These are phyloP conservation scores for Psilocybe subaeruginosa DNA, from an alignment of 768 basidiomycete species.

Conservation along the genomic window DNA sequence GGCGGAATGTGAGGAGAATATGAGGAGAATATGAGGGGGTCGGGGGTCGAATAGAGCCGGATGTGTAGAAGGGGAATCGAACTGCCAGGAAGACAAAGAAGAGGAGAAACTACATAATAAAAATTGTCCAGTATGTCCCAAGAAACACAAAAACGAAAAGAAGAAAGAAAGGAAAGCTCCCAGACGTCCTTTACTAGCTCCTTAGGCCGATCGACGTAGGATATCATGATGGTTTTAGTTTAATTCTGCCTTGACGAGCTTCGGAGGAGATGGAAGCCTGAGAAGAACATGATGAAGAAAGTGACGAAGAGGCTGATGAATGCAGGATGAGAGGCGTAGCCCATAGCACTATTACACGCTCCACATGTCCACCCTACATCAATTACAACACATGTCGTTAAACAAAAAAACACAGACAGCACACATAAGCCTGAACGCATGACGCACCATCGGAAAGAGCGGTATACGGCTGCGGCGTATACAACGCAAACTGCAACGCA, in stretches of 20 bases:
- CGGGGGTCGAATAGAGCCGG: background rate
- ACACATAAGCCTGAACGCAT: background rate
- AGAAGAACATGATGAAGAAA: slow-evolving; percentile 64
- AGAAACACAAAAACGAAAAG: background rate
- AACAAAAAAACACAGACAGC: background rate
- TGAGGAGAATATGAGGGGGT: no score
- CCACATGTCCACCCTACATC: slow-evolving; percentile 58
- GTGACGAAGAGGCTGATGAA: slow-evolving; percentile 57
- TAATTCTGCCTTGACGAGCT: slow-evolving; percentile 14
- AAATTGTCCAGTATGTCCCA: slow-evolving; percentile 13
- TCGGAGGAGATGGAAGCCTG: slow-evolving; percentile 63
- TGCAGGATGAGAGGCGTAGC: slow-evolving; percentile 51
- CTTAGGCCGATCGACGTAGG: background rate
- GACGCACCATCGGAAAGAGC: slow-evolving; percentile 45
- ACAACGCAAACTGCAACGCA: slow-evolving; percentile 80
- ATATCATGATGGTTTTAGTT: background rate
- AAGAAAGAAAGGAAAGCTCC: background rate
- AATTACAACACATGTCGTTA: background rate
- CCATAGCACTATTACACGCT: slow-evolving; percentile 46
- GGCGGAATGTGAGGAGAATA: no score
- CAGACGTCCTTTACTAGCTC: background rate
- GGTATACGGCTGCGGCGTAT: slow-evolving; percentile 76
- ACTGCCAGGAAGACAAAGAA: background rate
- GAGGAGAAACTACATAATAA: slow-evolving; percentile 2
- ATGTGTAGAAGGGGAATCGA: background rate